phyloP scores from a whole-genome alignment of 2,329 filamentous ascomycete genomes.

The Akanthomyces lecanii region DNA sequence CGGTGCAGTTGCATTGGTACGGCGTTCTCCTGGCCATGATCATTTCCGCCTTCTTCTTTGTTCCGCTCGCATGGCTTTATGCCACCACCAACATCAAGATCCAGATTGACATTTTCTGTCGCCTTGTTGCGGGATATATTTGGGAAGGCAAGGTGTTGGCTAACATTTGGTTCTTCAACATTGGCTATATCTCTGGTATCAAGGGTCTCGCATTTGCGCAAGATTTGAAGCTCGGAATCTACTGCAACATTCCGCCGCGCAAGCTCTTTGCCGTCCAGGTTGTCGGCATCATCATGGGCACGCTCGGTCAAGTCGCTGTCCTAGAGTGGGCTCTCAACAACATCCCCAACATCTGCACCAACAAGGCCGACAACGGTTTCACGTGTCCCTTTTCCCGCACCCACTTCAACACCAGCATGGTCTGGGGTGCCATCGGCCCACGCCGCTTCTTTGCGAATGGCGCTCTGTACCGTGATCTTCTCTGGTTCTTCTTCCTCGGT shows the following conservation, averaged over 20 bases:
- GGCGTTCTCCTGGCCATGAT: conserved; percentile 27
- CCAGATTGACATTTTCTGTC: conserved; percentile 42
- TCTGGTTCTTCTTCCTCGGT: conserved; percentile 53
- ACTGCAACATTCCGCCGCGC: conserved; percentile 40
- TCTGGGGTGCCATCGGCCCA: conserved; percentile 56
- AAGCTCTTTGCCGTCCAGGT: conserved; percentile 41
- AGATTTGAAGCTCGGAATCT: conserved; percentile 44
- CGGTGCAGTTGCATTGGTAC: conserved; percentile 31
- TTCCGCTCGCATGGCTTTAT: conserved; percentile 30
- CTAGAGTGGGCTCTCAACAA: conserved; percentile 36
- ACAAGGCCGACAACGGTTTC: conserved; percentile 43
- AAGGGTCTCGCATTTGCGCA: conserved; percentile 39
- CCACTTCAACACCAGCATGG: conserved; percentile 50
- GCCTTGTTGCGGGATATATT: conserved; percentile 42
- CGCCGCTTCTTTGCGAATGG: conserved; percentile 49
- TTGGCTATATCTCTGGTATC: conserved; percentile 38
- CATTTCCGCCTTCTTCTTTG: conserved; percentile 27
- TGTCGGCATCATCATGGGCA: conserved; percentile 40
- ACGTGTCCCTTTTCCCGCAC: conserved; percentile 33
- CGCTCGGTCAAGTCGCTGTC: conserved; percentile 40
- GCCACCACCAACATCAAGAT: conserved; percentile 42
- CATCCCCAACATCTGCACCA: conserved; percentile 47
- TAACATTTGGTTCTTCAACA: conserved; percentile 36
- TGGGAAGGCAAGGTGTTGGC: conserved; percentile 39
- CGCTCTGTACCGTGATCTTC: conserved; percentile 44